Evolutionary conservation across 495 filamentous ascomycete species (phyloP), one percentile per base, ranked within the genome.

Genomic region (Pseudevernia furfuracea): DNA sequence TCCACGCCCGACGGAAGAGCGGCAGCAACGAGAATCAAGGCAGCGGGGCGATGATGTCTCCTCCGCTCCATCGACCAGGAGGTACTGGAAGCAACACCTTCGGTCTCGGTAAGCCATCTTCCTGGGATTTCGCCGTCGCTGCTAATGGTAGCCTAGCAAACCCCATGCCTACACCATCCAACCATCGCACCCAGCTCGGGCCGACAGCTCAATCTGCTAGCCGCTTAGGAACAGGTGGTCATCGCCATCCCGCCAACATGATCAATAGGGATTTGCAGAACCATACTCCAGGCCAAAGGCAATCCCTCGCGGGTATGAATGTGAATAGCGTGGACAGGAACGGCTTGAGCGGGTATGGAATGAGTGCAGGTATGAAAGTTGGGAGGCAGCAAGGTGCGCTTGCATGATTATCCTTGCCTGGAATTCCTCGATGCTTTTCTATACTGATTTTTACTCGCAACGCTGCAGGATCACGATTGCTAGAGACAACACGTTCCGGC

Each of bases 361-460:
- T 81, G 71, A 79, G 75, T 66, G 79, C 79, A 48, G 79, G 79
- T 32, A 46, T 80, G 23, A 81, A 81, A 67, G 70, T 77, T 25
- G 68, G 68, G 14, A 62, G 60, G 49, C 70, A 70, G 57, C 58
- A 65, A 32, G 61, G 70, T 65, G 57, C 21, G 56, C 4, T 23
- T 21, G 19, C 28, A 32, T 17, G 11, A 32, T 11, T 1, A 28
- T 43, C 32, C 19, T 43, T 4, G 28, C 14, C 49, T 28, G 19
- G 25, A 23, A 28, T 15, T 57, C 23, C 17, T 44, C 12, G 17
- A 39, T 58, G 19, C 10, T 8, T 28, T 11, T 52, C 34, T 7
- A 58, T 38, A 28, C 53, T 59, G 43, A 49, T 12, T 17, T 14
- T 15, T 8, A 37, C n/a, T 38, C 36, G n/a, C 23, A 15, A 39